phyloP scores from a whole-genome alignment of 352 stramenopile genomes.

The Phytophthora citrophthora region DNA sequence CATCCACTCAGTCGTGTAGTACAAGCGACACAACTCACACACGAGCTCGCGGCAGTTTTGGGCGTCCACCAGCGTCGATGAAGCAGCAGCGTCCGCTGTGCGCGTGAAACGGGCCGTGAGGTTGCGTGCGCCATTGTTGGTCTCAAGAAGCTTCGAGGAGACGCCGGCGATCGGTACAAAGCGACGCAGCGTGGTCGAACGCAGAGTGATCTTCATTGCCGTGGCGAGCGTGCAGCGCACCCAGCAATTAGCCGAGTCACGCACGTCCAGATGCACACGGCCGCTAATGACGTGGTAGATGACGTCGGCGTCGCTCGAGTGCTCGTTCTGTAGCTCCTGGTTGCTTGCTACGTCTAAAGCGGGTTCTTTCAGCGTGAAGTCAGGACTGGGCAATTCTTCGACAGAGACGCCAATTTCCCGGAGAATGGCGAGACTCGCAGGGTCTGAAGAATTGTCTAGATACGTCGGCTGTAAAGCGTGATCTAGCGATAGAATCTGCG shows the following conservation, averaged over 20 bases:
- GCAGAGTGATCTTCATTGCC: constrained; percentile 44
- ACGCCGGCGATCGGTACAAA: constrained; percentile 40
- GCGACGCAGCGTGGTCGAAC: constrained; percentile 39
- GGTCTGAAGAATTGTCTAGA: constrained; percentile 65
- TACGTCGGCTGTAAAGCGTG: constrained; percentile 63
- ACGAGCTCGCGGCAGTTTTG: constrained; percentile 62
- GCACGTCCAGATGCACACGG: constrained; percentile 65
- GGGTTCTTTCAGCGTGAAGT: background rate
- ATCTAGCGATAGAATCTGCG: constrained; percentile 31
- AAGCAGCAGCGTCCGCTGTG: constrained; percentile 44
- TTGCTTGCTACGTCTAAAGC: constrained; percentile 28
- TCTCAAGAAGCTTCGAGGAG: constrained; percentile 30
- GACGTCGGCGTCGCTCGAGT: constrained; percentile 38
- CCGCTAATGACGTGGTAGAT: constrained; percentile 52
- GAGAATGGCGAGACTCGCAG: constrained; percentile 66
- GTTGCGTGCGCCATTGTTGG: constrained; percentile 1
- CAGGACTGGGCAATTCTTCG: background rate
- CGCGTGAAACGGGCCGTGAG: constrained; percentile 49
- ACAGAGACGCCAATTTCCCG: constrained; percentile 54
- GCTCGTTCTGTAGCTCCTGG: constrained; percentile 47
- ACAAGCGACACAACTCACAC: constrained; percentile 76
- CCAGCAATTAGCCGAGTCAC: constrained; percentile 76
- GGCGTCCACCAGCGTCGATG: constrained; percentile 48
- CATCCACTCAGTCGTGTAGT: constrained; percentile 91
- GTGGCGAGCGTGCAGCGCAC: constrained; percentile 56